Percentiles rank a stretch among this genome's conserved stretches.
These are phyloP conservation scores for Brassica rapa DNA, from an alignment of 345 rosid genomes.

Conservation along the genomic window DNA sequence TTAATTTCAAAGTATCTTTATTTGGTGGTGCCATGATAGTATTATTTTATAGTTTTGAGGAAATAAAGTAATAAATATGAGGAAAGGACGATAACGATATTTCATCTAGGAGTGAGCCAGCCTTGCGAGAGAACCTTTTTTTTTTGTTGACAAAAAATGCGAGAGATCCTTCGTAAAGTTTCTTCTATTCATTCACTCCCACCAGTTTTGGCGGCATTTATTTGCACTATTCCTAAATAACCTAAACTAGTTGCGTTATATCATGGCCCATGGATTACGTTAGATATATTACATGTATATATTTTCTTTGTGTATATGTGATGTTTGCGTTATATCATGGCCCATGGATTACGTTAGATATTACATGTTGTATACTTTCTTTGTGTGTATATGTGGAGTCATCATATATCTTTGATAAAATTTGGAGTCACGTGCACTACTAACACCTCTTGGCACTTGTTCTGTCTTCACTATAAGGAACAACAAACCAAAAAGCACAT, in stretches of 20 bases:
- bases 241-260: not conserved
- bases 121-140: not conserved
- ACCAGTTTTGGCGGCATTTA: constrained; percentile 39
- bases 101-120: constrained; percentile 28
- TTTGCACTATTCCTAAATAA: not conserved
- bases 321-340: not conserved
- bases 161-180: constrained; percentile 14
- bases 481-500: not conserved
- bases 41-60: constrained; percentile 35
- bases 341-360: not conserved
- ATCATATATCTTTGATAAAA: not conserved
- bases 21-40: constrained; percentile 41
- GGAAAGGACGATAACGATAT: constrained; percentile 39
- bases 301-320: not conserved
- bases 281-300: not conserved
- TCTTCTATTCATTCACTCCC: constrained; percentile 26
- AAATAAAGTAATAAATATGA: constrained; percentile 33
- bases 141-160: not conserved
- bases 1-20: constrained; percentile 34
- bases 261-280: not conserved
- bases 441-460: constrained; percentile 1
- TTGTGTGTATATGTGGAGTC: not conserved
- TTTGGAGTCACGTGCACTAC: not conserved
- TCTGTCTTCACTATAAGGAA: not conserved
- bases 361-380: not conserved